phyloP scores from a whole-genome alignment of 106 monocot genomes.

The Phalaenopsis equestris region DNA sequence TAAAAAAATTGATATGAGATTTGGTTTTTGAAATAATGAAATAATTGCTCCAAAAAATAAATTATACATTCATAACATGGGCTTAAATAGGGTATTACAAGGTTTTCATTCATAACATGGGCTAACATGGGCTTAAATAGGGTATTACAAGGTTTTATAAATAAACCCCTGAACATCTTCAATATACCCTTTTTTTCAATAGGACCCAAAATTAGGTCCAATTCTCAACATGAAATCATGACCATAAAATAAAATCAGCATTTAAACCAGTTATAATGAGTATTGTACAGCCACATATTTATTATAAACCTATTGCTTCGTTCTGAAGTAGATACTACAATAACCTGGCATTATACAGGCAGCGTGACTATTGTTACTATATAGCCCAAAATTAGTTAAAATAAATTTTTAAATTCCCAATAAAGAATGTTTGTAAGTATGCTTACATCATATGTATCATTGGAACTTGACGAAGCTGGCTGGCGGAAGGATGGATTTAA shows the following conservation, averaged over 20 bases:
- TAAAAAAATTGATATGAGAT: background rate
- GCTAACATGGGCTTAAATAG: too few species aligned
- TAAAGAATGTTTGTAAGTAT: background rate
- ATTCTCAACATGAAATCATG: too few species aligned
- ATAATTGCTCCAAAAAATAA: too few species aligned
- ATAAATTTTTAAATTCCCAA: background rate
- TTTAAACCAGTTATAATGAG: background rate
- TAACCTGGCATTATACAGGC: background rate
- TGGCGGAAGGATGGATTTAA: conserved; percentile 6
- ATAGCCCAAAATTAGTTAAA: background rate
- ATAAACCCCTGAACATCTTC: too few species aligned
- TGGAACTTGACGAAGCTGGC: background rate
- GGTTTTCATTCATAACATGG: too few species aligned
- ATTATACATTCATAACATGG: too few species aligned
- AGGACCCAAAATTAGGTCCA: too few species aligned
- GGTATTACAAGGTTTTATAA: too few species aligned
- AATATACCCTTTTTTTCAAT: too few species aligned
- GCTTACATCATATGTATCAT: conserved; percentile 3
- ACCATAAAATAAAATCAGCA: background rate
- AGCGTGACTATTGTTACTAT: background rate
- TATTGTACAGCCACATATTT: background rate
- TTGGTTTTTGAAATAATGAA: background rate
- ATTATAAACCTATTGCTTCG: background rate
- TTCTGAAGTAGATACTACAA: background rate
- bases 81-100: too few species aligned